Evolutionary conservation across 164 flowering plant genomes (phyloP).

Genomic region (Macadamia integrifolia): DNA sequence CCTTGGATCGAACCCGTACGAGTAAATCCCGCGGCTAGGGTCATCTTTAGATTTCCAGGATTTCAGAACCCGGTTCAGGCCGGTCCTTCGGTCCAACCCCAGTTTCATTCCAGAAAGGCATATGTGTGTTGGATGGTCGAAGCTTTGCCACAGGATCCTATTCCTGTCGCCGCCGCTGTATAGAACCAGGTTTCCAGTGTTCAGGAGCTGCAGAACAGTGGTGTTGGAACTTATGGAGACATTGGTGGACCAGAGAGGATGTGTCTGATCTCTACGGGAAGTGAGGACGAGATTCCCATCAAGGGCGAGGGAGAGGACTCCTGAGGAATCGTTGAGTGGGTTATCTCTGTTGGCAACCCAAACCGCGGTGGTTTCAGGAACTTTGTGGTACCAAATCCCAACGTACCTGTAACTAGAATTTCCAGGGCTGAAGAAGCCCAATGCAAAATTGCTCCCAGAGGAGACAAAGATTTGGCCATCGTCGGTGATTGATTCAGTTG

Average conservation of each 20-base stretch:
- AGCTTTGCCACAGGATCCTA: conserved; percentile 50
- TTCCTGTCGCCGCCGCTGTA: not conserved
- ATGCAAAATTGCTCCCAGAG: conserved; percentile 15
- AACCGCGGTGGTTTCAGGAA: conserved; percentile 18
- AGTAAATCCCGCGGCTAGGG: conserved; percentile 32
- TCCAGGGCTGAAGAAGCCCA: conserved; percentile 46
- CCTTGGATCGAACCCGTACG: conserved; percentile 14
- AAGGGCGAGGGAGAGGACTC: conserved; percentile 20
- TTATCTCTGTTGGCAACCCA: conserved; percentile 57
- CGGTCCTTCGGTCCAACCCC: conserved; percentile 32
- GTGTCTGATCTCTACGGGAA: not conserved
- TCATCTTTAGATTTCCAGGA: conserved; percentile 43
- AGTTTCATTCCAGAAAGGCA: conserved; percentile 39
- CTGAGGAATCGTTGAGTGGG: conserved; percentile 35
- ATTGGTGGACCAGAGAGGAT: conserved; percentile 29
- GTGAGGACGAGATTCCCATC: conserved; percentile 23
- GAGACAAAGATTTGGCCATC: conserved; percentile 30
- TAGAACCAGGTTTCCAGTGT: conserved; percentile 46
- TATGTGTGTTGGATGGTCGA: conserved; percentile 39
- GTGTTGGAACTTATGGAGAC: not conserved
- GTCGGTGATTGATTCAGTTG: conserved; percentile 7
- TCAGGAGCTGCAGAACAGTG: conserved; percentile 27
- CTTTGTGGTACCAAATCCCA: conserved; percentile 46
- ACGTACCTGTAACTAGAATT: conserved; percentile 24
- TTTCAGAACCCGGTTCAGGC: conserved; percentile 27